phyloP scores from a whole-genome alignment of 139 green algal genomes.

The Chlamydomonas applanata region DNA sequence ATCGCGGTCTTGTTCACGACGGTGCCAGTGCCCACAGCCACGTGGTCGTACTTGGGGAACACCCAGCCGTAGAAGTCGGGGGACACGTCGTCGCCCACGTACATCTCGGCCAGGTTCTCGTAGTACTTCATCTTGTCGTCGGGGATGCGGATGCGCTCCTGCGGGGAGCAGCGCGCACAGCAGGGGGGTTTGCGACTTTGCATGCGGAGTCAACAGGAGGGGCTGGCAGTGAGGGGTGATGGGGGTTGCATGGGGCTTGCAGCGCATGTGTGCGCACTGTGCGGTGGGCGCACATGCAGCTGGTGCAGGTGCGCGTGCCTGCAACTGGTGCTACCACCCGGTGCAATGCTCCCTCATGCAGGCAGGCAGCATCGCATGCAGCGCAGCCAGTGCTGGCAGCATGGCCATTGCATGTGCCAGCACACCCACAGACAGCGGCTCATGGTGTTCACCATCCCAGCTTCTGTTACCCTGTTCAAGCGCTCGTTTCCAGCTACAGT shows the following conservation, averaged over 20 bases:
- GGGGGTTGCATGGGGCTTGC: background rate
- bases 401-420: too few species aligned
- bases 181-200: background rate
- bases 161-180: conserved; percentile 8
- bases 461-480: too few species aligned
- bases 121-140: conserved; percentile 99
- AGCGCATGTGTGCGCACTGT: too few species aligned
- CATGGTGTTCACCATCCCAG: too few species aligned
- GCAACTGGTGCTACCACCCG: too few species aligned
- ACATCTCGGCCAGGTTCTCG: conserved; percentile 99
- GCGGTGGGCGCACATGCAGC: too few species aligned
- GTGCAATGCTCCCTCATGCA: too few species aligned
- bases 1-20: conserved; percentile 99
- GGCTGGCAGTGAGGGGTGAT: background rate
- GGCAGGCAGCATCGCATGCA: too few species aligned
- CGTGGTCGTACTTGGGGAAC: conserved; percentile 99
- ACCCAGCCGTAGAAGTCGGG: conserved; percentile 99
- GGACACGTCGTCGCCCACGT: conserved; percentile 98
- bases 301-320: too few species aligned
- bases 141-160: conserved; percentile 94
- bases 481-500: too few species aligned
- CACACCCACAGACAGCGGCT: too few species aligned
- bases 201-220: background rate
- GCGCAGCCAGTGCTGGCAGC: too few species aligned
- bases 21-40: conserved; percentile 97